phyloP scores from a whole-genome alignment of 495 filamentous ascomycete species.

The Jackrogersella multiformis region DNA sequence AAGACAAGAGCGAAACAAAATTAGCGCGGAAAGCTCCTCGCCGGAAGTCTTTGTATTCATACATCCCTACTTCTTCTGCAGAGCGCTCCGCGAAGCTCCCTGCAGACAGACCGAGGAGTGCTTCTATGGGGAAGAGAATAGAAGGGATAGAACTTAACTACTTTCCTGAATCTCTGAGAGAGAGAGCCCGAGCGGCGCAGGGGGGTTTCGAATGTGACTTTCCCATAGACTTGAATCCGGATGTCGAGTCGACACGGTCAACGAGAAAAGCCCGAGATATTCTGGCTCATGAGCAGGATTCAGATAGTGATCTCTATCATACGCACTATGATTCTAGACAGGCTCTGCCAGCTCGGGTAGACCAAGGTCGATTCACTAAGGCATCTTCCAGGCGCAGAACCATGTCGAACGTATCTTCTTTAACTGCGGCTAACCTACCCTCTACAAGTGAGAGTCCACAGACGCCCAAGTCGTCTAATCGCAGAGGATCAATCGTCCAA shows the following conservation, averaged over 20 bases:
- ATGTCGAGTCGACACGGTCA: neutral
- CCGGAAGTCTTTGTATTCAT: constrained; percentile 42
- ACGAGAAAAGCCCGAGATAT: neutral
- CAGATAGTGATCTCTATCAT: constrained; percentile 17
- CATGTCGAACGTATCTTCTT: constrained; percentile 22
- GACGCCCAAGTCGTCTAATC: constrained; percentile 35
- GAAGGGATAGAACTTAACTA: constrained; percentile 1
- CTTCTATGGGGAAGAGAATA: constrained; percentile 7
- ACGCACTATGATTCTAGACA: constrained; percentile 16
- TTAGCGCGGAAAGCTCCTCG: constrained; percentile 22
- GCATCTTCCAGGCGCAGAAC: constrained; percentile 27
- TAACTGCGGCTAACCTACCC: constrained; percentile 18
- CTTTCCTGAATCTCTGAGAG: constrained; percentile 39
- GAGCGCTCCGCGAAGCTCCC: no score
- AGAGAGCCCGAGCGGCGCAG: constrained; percentile 21
- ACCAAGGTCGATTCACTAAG: constrained; percentile 10
- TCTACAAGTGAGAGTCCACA: constrained; percentile 46
- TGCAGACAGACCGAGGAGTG: constrained; percentile 17
- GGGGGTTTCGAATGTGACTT: constrained; percentile 1
- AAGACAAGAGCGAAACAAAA: neutral
- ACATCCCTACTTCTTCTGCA: constrained; percentile 11
- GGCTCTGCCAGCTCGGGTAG: constrained; percentile 1
- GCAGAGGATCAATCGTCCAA: constrained; percentile 15
- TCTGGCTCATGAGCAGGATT: neutral
- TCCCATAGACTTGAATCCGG: neutral